Evolutionary conservation across 345 rosid genomes (phyloP).

Genomic region (Citrus sinensis): DNA sequence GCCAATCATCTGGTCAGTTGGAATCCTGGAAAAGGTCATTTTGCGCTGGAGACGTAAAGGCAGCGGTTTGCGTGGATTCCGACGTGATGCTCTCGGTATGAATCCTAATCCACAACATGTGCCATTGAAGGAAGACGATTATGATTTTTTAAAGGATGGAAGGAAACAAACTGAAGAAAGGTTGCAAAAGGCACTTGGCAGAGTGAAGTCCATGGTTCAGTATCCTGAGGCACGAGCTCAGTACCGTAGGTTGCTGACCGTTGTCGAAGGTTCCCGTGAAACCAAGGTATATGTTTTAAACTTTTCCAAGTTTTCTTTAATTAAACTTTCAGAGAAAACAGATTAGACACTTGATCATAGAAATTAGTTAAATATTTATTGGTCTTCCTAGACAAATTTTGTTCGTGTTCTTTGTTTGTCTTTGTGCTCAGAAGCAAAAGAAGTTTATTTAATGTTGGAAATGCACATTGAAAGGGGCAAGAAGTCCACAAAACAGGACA

Average conservation of each 20-base stretch:
- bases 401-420: too few relatives aligned
- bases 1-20: constrained; percentile 81
- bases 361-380: neutral
- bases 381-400: neutral
- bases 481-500: too few relatives aligned
- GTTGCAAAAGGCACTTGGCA: constrained; percentile 74
- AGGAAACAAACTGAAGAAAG: constrained; percentile 90
- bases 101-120: constrained; percentile 32
- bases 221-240: constrained; percentile 86
- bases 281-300: constrained; percentile 41
- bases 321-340: neutral
- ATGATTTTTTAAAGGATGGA: constrained; percentile 85
- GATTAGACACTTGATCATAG: neutral
- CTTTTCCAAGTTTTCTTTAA: neutral
- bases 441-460: too few relatives aligned
- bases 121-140: constrained; percentile 63
- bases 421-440: too few relatives aligned
- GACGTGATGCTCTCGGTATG: constrained; percentile 43
- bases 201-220: constrained; percentile 94
- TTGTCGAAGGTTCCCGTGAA: constrained; percentile 66
- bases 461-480: too few relatives aligned
- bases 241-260: constrained; percentile 77
- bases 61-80: constrained; percentile 79
- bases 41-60: constrained; percentile 94
- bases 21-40: constrained; percentile 85